Evolutionary conservation across 23 red algal genomes (phyloP).

Genomic region (Gracilaria gracilis): DNA sequence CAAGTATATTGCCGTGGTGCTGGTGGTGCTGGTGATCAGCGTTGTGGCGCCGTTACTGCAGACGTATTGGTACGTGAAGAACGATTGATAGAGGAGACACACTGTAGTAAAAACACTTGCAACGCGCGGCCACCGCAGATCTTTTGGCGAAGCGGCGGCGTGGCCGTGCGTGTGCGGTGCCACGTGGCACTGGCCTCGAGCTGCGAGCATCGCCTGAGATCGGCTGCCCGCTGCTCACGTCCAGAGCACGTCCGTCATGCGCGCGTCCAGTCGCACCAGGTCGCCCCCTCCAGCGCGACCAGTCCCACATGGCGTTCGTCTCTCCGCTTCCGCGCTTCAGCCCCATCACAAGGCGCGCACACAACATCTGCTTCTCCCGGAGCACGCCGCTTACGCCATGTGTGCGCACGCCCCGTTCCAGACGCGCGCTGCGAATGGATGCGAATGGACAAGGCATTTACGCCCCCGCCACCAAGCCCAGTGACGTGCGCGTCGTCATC

Average conservation of each 20-base stretch:
- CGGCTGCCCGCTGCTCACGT: background rate
- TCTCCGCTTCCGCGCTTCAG: background rate
- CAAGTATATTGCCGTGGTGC: slow-evolving; percentile 78
- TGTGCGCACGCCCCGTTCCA: background rate
- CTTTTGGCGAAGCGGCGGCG: background rate
- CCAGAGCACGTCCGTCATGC: no score
- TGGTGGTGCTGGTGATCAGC: slow-evolving; percentile 65
- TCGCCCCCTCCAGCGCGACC: background rate
- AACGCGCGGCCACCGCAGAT: no score
- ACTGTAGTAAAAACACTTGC: no score
- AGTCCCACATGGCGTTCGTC: slow-evolving; percentile 2
- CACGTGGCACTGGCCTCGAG: background rate
- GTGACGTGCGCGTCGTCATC: slow-evolving; percentile 55
- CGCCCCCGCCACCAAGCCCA: slow-evolving; percentile 30
- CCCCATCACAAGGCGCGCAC: background rate
- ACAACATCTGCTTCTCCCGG: background rate
- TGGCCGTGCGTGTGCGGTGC: background rate
- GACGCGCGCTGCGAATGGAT: slow-evolving; percentile 43
- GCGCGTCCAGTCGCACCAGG: background rate
- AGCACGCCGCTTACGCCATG: background rate
- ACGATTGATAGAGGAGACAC: background rate
- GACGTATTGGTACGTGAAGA: slow-evolving; percentile 70
- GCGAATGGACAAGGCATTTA: slow-evolving; percentile 56
- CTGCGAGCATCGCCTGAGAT: background rate
- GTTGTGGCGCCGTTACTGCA: slow-evolving; percentile 79